phyloP scores from a whole-genome alignment of 345 rosid species.

The Arabis alpina region DNA sequence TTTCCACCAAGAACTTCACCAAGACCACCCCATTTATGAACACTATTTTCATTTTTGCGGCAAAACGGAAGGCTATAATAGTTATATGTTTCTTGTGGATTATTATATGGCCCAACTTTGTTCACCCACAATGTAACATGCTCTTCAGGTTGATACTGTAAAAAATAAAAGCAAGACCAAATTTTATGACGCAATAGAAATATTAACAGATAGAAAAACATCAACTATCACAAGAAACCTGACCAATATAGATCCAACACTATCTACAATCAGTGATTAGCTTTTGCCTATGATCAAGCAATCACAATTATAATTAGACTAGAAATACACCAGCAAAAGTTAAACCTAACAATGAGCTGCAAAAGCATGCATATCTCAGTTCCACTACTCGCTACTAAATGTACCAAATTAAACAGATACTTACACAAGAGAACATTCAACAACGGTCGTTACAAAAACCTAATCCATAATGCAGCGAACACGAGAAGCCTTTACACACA shows the following conservation, averaged over 20 bases:
- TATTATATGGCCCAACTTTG: conserved; percentile 96
- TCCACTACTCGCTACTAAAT: conserved; percentile 9
- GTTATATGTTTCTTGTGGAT: conserved; percentile 99
- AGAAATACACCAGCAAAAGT: neutral
- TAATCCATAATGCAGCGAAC: neutral
- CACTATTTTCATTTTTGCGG: conserved; percentile 48
- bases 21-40: conserved; percentile 97
- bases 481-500: conserved; percentile 8
- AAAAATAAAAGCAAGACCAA: conserved; percentile 25
- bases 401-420: neutral
- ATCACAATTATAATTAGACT: neutral
- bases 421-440: conserved; percentile 13
- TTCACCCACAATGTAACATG: conserved; percentile 90
- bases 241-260: neutral
- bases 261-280: neutral
- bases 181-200: neutral
- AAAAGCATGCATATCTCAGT: neutral
- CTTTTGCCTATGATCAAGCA: neutral
- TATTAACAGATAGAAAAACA: neutral
- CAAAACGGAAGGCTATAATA: conserved; percentile 96
- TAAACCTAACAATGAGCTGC: conserved; percentile 7
- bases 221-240: neutral
- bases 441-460: conserved; percentile 15
- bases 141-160: conserved; percentile 77
- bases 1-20: conserved; percentile 99